Conservation (phyloP, 495 filamentous ascomycete genomes). For the Neurospora sp. region DNA sequence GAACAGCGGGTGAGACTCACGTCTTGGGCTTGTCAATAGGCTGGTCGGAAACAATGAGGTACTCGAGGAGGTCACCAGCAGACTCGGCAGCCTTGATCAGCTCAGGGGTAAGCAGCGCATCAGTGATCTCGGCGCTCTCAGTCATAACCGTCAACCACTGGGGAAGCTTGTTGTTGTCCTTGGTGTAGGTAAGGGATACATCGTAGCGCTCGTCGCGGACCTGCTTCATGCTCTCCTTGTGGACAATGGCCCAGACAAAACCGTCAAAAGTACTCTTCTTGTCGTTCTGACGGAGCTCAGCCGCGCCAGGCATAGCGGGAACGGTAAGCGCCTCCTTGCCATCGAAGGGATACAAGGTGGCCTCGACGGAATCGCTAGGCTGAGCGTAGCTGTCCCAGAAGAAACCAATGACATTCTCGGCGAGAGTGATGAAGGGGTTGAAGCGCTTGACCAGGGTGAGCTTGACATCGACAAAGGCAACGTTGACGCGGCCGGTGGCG, state of each 20-base stretch:
- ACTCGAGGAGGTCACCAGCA: slow-evolving; percentile 77
- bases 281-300: slow-evolving; percentile 44
- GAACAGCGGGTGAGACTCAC: slow-evolving; percentile 38
- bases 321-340: slow-evolving; percentile 72
- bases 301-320: slow-evolving; percentile 45
- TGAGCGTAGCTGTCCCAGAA: slow-evolving; percentile 62
- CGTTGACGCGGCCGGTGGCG: slow-evolving; percentile 87
- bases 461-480: slow-evolving; percentile 80
- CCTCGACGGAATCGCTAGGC: slow-evolving; percentile 62
- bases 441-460: slow-evolving; percentile 78
- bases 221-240: slow-evolving; percentile 87
- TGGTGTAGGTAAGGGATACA: slow-evolving; percentile 81
- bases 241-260: slow-evolving; percentile 90
- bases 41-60: slow-evolving; percentile 82
- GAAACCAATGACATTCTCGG: slow-evolving; percentile 60
- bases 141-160: slow-evolving; percentile 90
- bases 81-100: slow-evolving; percentile 69
- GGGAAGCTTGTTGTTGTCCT: slow-evolving; percentile 85
- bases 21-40: slow-evolving; percentile 81
- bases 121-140: slow-evolving; percentile 93
- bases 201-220: slow-evolving; percentile 91
- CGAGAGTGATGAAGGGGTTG: slow-evolving; percentile 67
- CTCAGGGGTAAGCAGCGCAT: slow-evolving; percentile 72
- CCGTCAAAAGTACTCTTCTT: slow-evolving; percentile 74
- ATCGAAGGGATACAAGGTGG: slow-evolving; percentile 76